Evolutionary conservation across 768 basidiomycete species (phyloP), one percentile per base, ranked within the genome.

Genomic region (Plicaturopsis crispa): DNA sequence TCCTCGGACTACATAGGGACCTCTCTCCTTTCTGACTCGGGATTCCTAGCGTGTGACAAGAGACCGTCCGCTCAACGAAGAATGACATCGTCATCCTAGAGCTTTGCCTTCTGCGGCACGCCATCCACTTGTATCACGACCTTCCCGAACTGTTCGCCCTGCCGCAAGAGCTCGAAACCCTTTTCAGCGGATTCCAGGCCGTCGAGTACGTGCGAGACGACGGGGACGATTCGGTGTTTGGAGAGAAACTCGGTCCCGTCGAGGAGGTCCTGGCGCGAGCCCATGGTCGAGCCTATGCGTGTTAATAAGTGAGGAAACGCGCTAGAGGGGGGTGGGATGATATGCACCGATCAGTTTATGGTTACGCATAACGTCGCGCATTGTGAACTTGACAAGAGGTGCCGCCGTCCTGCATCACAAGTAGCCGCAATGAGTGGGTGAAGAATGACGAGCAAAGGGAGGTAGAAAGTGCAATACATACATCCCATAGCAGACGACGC

Each of bases 351-450:
- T 65, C 28, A 92, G 61, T 44, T 78, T 75, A 30, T 82, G 76
- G 48, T 86, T 81, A 48, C 73, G 79, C 45, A 90, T 52, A 17
- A 91, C 81, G 46, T 86, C 75, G 13, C 75, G 72, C 82, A 92
- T 90, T 7, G 80, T 83, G 51, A 91, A 69, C 19, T 63, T 68
- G 26, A 85, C 69, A 35, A 67, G 60, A 0, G 77, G 73, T 17
- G 56, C 58, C 36, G 74, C 75, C 18, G 80, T 84, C 79, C 84
- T 85, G 49, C 31, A 40, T n/a, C n/a, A n/a, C n/a, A n/a, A n/a
- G n/a, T n/a, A n/a, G n/a, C n/a, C n/a, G n/a, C n/a, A n/a, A n/a
- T n/a, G n/a, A 24, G 36, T 24, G 36, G 10, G 26, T 10, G 28
- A 30, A 30, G 14, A 30, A 10, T 30, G 10, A 10, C 14, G 10